Conservation (phyloP, 345 rosid species). For the Heritiera fomes region DNA sequence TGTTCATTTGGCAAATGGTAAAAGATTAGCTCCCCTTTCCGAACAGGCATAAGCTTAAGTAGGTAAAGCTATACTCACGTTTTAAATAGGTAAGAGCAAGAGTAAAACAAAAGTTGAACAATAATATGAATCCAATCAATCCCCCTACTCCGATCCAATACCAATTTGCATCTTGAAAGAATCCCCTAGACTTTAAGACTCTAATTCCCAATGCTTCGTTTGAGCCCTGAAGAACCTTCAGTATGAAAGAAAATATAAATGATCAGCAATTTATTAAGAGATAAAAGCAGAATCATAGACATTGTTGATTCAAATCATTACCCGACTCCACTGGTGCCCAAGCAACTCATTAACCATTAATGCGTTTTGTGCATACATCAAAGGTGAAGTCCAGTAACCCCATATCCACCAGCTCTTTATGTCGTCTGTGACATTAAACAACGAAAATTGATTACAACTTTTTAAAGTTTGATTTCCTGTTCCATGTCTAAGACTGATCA, state of each 20-base stretch:
- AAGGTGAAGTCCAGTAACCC: slow-evolving; percentile 82
- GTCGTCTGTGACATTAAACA: slow-evolving; percentile 43
- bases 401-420: slow-evolving; percentile 90
- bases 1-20: background rate
- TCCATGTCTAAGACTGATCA: slow-evolving; percentile 1
- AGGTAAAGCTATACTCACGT: slow-evolving; percentile 37
- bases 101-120: slow-evolving; percentile 49
- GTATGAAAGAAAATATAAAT: background rate
- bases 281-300: background rate
- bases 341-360: slow-evolving; percentile 65
- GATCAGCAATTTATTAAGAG: background rate
- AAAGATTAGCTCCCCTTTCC: background rate
- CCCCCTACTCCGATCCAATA: slow-evolving; percentile 79
- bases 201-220: slow-evolving; percentile 42
- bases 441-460: background rate
- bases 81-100: slow-evolving; percentile 56
- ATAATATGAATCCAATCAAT: slow-evolving; percentile 45
- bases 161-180: slow-evolving; percentile 50
- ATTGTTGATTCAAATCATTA: slow-evolving; percentile 31
- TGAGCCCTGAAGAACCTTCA: slow-evolving; percentile 29
- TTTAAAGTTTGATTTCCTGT: background rate
- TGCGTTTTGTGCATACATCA: slow-evolving; percentile 85
- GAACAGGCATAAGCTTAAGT: slow-evolving; percentile 16
- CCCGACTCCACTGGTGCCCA: slow-evolving; percentile 63
- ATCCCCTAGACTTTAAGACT: slow-evolving; percentile 45